Evolutionary conservation across 192 early-diverging fungal species (phyloP).

Genomic region (Coemansia sp.): DNA sequence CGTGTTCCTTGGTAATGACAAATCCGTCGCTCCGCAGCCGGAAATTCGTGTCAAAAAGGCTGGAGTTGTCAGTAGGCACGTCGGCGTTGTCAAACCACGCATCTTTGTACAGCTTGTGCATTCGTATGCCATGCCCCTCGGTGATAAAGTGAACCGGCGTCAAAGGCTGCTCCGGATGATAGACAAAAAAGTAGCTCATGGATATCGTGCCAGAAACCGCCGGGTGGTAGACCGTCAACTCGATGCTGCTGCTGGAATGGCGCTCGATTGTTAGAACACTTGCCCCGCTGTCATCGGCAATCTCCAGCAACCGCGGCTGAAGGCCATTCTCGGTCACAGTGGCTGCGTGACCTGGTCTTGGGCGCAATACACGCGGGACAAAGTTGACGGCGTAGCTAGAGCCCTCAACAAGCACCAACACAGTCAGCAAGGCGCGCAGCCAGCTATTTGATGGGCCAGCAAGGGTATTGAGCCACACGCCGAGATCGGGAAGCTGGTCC

Average conservation of each 20-base stretch:
- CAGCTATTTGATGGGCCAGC: slow-evolving; percentile 55
- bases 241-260: background rate
- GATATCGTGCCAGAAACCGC: slow-evolving; percentile 8
- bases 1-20: slow-evolving; percentile 2
- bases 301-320: no score
- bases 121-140: slow-evolving; percentile 71
- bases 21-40: background rate
- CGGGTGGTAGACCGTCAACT: background rate
- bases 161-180: slow-evolving; percentile 68
- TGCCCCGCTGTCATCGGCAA: no score
- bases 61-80: background rate
- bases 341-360: slow-evolving; percentile 55
- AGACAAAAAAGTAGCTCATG: slow-evolving; percentile 69
- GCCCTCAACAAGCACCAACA: slow-evolving; percentile 68
- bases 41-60: no score
- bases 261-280: no score
- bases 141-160: slow-evolving; percentile 64
- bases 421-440: slow-evolving; percentile 75
- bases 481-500: no score
- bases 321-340: background rate
- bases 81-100: slow-evolving; percentile 64
- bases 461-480: no score
- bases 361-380: slow-evolving; percentile 58
- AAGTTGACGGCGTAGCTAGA: slow-evolving; percentile 46
- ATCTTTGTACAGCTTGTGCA: slow-evolving; percentile 80